Conservation (phyloP, 805 yeast species). For the Wickerhamiella australiensis region DNA sequence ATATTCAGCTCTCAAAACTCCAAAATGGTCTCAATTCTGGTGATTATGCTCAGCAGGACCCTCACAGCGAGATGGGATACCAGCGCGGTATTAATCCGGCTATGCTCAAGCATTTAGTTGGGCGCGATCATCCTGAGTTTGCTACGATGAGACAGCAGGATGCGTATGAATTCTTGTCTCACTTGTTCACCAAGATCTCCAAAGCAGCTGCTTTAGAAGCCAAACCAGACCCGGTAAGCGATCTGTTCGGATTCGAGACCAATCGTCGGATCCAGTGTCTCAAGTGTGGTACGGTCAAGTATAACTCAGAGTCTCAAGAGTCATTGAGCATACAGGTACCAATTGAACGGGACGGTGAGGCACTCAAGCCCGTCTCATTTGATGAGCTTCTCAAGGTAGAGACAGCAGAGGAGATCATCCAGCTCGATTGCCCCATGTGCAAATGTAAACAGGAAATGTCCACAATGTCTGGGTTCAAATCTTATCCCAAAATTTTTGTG, state of each 20-base stretch:
- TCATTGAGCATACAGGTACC: slow-evolving; percentile 51
- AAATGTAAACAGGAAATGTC: slow-evolving; percentile 30
- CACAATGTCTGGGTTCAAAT: slow-evolving; percentile 39
- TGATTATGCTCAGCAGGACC: slow-evolving; percentile 47
- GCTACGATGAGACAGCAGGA: slow-evolving; percentile 86
- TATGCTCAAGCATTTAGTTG: slow-evolving; percentile 63
- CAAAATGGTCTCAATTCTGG: slow-evolving; percentile 72
- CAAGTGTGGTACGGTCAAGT: slow-evolving; percentile 48
- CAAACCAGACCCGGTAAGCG: slow-evolving; percentile 34
- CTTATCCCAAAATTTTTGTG: slow-evolving; percentile 60
- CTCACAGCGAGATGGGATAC: slow-evolving; percentile 30
- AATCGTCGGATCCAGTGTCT: slow-evolving; percentile 52
- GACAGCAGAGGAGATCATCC: slow-evolving; percentile 43
- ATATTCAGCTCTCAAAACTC: slow-evolving; percentile 65
- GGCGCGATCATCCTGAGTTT: slow-evolving; percentile 70
- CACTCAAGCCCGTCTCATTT: slow-evolving; percentile 40
- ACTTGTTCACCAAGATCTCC: slow-evolving; percentile 50
- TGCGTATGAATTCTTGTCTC: slow-evolving; percentile 77
- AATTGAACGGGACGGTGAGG: slow-evolving; percentile 35
- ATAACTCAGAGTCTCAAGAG: slow-evolving; percentile 46
- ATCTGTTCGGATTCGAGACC: slow-evolving; percentile 49
- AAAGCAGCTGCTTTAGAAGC: slow-evolving; percentile 17
- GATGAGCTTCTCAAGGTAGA: slow-evolving; percentile 37
- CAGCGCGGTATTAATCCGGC: slow-evolving; percentile 70
- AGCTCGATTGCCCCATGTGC: slow-evolving; percentile 40